Evolutionary conservation across 495 filamentous ascomycete species (phyloP).

Genomic region (Cladorrhinum samala): DNA sequence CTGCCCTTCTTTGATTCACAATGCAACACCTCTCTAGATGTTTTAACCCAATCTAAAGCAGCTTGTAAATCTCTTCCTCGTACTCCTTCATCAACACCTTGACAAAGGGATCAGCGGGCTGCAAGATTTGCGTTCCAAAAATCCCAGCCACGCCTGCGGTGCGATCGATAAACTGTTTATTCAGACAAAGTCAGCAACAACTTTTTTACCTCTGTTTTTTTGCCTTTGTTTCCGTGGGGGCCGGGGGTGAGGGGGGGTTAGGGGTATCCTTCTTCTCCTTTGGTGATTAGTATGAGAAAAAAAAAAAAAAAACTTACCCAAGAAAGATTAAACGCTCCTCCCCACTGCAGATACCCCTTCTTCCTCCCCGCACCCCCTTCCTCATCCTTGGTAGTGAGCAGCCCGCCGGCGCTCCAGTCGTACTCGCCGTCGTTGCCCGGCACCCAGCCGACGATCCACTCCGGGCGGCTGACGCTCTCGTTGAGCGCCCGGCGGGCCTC

Average conservation of each 20-base stretch:
- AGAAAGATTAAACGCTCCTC: conserved; percentile 26
- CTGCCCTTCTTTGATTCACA: too few relatives aligned
- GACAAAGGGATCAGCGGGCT: conserved; percentile 21
- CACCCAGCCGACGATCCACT: conserved; percentile 22
- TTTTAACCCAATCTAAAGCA: too few relatives aligned
- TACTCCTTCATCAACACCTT: conserved; percentile 24
- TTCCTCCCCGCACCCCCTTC: conserved; percentile 18
- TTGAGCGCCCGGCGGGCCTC: conserved; percentile 15
- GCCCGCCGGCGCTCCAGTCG: conserved; percentile 28
- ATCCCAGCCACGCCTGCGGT: conserved; percentile 26
- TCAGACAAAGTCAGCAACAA: conserved; percentile 2
- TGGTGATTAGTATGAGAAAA: background rate
- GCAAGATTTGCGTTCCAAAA: conserved; percentile 27
- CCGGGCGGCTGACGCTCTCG: conserved; percentile 11
- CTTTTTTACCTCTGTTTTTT: background rate
- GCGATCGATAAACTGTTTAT: conserved; percentile 31
- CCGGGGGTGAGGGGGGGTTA: too few relatives aligned
- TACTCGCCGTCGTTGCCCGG: conserved; percentile 22
- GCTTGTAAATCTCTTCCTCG: conserved; percentile 24
- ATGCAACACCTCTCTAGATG: too few relatives aligned
- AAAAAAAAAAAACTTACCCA: conserved; percentile 24
- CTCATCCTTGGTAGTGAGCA: conserved; percentile 21
- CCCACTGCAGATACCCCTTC: conserved; percentile 31
- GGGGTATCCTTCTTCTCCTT: background rate
- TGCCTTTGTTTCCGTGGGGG: background rate